Conservation (phyloP, 2,329 filamentous ascomycete genomes). For the Cryphonectria naterciae region DNA sequence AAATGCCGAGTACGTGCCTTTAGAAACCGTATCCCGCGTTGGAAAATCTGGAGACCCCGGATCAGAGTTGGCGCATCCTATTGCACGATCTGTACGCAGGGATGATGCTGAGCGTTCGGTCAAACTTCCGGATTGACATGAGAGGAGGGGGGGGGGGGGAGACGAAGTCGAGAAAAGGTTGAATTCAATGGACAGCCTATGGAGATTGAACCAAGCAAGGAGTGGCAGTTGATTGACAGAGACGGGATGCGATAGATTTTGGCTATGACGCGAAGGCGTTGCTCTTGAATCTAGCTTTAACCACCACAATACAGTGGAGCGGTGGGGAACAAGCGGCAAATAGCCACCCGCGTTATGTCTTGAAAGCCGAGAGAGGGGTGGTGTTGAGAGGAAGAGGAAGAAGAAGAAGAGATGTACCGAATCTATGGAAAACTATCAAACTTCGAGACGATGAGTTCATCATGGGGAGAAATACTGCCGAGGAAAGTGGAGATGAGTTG, state of each 20-base stretch:
- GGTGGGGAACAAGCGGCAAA: neutral
- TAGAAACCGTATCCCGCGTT: neutral
- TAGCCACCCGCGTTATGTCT: neutral
- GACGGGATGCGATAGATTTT: constrained; percentile 10
- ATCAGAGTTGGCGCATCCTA: constrained; percentile 11
- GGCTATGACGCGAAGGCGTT: constrained; percentile 13
- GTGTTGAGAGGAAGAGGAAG: neutral
- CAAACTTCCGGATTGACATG: constrained; percentile 2
- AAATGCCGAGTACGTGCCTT: neutral
- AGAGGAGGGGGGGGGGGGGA: neutral
- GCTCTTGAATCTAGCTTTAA: neutral
- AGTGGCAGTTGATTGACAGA: constrained; percentile 1
- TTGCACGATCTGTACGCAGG: neutral
- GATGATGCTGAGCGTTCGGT: constrained; percentile 17
- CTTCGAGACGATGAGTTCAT: neutral
- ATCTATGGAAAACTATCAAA: neutral
- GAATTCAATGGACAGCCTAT: constrained; percentile 4
- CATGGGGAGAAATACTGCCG: neutral
- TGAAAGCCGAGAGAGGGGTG: neutral
- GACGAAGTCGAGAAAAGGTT: neutral
- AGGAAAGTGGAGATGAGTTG: neutral
- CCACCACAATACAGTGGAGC: neutral
- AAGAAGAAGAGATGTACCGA: neutral
- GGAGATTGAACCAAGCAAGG: constrained; percentile 8
- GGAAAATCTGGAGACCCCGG: constrained; percentile 13